Evolutionary conservation across 352 stramenopile genomes (phyloP).

Genomic region (Phytophthora ramorum): DNA sequence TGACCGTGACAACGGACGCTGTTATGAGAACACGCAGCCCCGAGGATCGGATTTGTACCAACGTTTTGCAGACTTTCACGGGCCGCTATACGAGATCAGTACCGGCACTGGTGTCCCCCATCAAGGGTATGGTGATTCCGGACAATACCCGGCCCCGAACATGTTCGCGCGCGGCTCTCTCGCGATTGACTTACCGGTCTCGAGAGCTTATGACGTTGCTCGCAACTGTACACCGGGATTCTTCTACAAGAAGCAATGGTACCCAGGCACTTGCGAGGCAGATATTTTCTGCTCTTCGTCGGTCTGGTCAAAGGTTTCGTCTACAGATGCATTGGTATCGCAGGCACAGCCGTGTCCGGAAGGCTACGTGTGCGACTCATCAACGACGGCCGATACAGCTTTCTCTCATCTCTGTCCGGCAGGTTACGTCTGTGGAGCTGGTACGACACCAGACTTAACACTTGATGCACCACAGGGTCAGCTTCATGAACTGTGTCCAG

Average conservation of each 20-base stretch:
- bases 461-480: slow-evolving; percentile 91
- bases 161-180: slow-evolving; percentile 91
- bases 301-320: slow-evolving; percentile 32
- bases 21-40: slow-evolving; percentile 94
- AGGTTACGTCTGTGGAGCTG: slow-evolving; percentile 95
- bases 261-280: slow-evolving; percentile 96
- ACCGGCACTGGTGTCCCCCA: slow-evolving; percentile 79
- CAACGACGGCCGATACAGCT: slow-evolving; percentile 84
- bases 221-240: slow-evolving; percentile 97
- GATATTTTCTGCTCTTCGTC: slow-evolving; percentile 93
- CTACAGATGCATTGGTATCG: slow-evolving; percentile 42
- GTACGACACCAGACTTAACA: slow-evolving; percentile 93
- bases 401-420: slow-evolving; percentile 81
- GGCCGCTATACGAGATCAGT: slow-evolving; percentile 94
- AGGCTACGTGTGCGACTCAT: slow-evolving; percentile 95
- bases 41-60: slow-evolving; percentile 93
- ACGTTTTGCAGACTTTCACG: slow-evolving; percentile 94
- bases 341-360: slow-evolving; percentile 94
- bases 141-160: slow-evolving; percentile 73
- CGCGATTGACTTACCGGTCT: slow-evolving; percentile 86
- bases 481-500: slow-evolving; percentile 89
- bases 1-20: slow-evolving; percentile 80
- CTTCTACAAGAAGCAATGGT: slow-evolving; percentile 91
- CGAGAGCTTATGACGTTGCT: slow-evolving; percentile 81
- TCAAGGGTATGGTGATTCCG: slow-evolving; percentile 93